Percentiles rank a stretch among this genome's conserved stretches.
Conservation (phyloP, 2,329 filamentous ascomycete genomes). For the Paradendryphiella salina region DNA sequence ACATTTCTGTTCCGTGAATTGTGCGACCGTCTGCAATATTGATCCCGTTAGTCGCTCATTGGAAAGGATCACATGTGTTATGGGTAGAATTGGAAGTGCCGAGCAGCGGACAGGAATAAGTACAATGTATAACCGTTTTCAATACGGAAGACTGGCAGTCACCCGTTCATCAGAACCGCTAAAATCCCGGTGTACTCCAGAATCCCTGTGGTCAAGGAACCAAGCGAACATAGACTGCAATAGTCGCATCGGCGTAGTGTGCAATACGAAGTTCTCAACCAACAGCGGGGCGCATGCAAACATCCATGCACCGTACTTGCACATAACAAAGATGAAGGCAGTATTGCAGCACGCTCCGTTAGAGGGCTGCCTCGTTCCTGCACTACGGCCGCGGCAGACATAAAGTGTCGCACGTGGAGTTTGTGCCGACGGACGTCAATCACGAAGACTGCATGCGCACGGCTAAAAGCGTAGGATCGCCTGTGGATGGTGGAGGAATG, state of each 20-base stretch:
- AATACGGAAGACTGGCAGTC: neutral
- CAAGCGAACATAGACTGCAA: slow-evolving; percentile 10
- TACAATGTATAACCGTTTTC: neutral
- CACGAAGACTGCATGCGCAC: slow-evolving; percentile 3
- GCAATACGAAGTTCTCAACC: neutral
- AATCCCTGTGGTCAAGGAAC: slow-evolving; percentile 2
- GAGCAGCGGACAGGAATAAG: slow-evolving; percentile 9
- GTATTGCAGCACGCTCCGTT: slow-evolving; percentile 12
- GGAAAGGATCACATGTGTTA: slow-evolving; percentile 1
- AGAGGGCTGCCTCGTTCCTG: slow-evolving; percentile 19
- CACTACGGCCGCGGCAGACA: slow-evolving; percentile 8
- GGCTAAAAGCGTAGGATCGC: slow-evolving; percentile 13
- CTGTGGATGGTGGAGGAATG: neutral
- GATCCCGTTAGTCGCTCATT: slow-evolving; percentile 11
- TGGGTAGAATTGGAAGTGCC: slow-evolving; percentile 8
- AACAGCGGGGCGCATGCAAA: slow-evolving; percentile 4
- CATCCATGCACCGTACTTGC: neutral
- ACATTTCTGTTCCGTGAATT: slow-evolving; percentile 3
- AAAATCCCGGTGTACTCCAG: neutral
- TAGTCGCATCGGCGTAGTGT: slow-evolving; percentile 16
- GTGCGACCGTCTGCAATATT: slow-evolving; percentile 9
- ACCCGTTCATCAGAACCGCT: slow-evolving; percentile 9
- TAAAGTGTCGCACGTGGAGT: slow-evolving; percentile 10
- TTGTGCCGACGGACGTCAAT: slow-evolving; percentile 13
- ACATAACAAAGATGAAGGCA: neutral